These are phyloP conservation scores for Rhodotorula toruloides DNA, from an alignment of 768 basidiomycete genomes.

Conservation along the genomic window DNA sequence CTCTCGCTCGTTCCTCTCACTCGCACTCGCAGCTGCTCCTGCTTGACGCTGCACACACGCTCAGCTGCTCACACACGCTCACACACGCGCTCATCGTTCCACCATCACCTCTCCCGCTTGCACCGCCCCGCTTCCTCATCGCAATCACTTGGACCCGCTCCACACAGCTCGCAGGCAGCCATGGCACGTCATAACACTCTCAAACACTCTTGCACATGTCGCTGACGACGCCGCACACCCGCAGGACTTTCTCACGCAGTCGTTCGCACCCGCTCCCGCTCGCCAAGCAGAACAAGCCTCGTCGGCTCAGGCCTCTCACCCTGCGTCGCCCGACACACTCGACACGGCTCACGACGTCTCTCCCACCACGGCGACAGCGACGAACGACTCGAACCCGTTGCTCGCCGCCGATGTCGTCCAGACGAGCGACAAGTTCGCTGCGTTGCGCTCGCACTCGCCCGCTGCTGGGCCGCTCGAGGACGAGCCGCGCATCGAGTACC, in stretches of 20 bases:
- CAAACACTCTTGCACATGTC: rapidly evolving
- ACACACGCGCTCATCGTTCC: neutral
- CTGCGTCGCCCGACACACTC: neutral
- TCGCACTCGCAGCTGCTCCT: neutral
- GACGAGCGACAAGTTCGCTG: neutral
- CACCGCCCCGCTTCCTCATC: neutral
- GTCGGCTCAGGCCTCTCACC: neutral
- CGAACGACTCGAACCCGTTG: neutral
- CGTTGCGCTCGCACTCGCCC: constrained; percentile 1
- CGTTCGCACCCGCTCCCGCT: too few species aligned
- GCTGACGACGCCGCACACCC: neutral
- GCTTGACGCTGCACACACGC: neutral
- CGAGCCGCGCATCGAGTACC: neutral
- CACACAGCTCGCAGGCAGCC: neutral
- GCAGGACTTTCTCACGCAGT: constrained; percentile 23
- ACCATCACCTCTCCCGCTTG: neutral
- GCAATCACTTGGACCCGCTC: neutral
- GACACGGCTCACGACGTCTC: neutral
- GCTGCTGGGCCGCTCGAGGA: neutral
- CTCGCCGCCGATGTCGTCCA: neutral
- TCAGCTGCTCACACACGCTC: neutral
- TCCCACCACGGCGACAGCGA: neutral
- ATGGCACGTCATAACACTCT: neutral
- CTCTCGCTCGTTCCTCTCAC: neutral
- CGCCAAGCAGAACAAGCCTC: too few species aligned